Evolutionary conservation across 108 stramenopile genomes (phyloP).

Genomic region (Fistulifera pelliculosa): DNA sequence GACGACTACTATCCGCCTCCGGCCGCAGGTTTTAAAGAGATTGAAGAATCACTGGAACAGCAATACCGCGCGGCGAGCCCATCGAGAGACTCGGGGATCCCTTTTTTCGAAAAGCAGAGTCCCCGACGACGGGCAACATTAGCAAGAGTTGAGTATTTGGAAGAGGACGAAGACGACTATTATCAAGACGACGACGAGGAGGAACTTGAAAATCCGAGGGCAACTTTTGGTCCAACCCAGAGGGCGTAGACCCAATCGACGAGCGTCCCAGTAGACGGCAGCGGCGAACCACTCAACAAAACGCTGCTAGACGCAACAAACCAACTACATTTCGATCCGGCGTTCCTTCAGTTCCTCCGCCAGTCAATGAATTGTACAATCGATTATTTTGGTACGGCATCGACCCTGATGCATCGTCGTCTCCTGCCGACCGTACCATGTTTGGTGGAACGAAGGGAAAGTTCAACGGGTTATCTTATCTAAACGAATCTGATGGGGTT

Average conservation of each 20-base stretch:
- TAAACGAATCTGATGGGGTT: constrained; percentile 31
- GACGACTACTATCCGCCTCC: too few relatives aligned
- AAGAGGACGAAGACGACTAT: constrained; percentile 6
- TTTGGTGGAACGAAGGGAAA: constrained; percentile 81
- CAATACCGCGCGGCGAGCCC: too few relatives aligned
- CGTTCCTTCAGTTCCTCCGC: constrained; percentile 38
- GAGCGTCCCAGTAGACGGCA: neutral
- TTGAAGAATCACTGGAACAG: too few relatives aligned
- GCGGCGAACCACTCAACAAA: neutral
- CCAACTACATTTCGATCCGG: constrained; percentile 44
- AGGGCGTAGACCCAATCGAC: neutral
- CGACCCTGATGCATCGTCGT: constrained; percentile 29
- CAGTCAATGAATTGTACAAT: constrained; percentile 58
- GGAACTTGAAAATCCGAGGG: neutral
- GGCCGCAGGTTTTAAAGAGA: too few relatives aligned
- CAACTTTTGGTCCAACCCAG: constrained; percentile 4
- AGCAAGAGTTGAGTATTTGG: neutral
- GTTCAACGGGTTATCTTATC: constrained; percentile 58
- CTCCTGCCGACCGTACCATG: constrained; percentile 60
- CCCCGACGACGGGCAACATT: neutral
- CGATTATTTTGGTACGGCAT: constrained; percentile 65
- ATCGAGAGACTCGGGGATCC: too few relatives aligned
- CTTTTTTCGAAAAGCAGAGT: neutral
- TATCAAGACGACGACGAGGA: constrained; percentile 6
- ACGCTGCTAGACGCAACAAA: neutral